Evolutionary conservation across 2,329 filamentous ascomycete genomes (phyloP), one percentile per base, ranked within the genome.

Genomic region (Fusarium sacchari): DNA sequence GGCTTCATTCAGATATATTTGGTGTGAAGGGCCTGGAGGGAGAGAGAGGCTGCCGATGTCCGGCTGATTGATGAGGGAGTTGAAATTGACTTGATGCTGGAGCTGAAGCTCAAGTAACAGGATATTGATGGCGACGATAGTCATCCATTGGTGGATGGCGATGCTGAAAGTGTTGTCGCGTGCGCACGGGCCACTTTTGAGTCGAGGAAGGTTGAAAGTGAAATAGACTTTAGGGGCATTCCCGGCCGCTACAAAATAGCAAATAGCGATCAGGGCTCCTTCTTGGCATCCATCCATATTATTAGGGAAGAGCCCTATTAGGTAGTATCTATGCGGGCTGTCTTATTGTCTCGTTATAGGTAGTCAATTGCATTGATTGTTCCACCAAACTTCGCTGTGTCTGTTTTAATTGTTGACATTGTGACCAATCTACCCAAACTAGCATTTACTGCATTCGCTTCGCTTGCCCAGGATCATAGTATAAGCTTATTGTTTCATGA

Each of bases 1-100:
- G 66, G 60, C 70, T 69, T 76, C 76, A 78, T 78, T 64, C 72
- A 76, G 70, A 50, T 49, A 61, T 55, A 49, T 47, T 62, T 62
- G 70, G 64, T 60, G 63, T 60, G 66, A 57, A 47, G 47, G 39
- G 32, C 64, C 62, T 63, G 10, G 37, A 34, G 22, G 10, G 37
- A 34, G 22, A 50, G 30, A 20, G 22, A 50, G 26, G 44, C 28
- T 32, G 42, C 10, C 11, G 37, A 53, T 30, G 43, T 53, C 26
- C 6, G 24, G 42, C 43, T 49, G 39, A 39, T 52, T 24, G 56
- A 64, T 42, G 60, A n/a, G 22, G 39, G 37, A 58, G 44, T 56
- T 40, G 30, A 49, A 46, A 56, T 67, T 55, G 56, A 55, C 42
- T 67, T 50, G 56, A 58, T 39, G 66, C 63, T 62, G 64, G 59